Conservation (phyloP, 257 asterid species). For the Nicotiana tomentosiformis region DNA sequence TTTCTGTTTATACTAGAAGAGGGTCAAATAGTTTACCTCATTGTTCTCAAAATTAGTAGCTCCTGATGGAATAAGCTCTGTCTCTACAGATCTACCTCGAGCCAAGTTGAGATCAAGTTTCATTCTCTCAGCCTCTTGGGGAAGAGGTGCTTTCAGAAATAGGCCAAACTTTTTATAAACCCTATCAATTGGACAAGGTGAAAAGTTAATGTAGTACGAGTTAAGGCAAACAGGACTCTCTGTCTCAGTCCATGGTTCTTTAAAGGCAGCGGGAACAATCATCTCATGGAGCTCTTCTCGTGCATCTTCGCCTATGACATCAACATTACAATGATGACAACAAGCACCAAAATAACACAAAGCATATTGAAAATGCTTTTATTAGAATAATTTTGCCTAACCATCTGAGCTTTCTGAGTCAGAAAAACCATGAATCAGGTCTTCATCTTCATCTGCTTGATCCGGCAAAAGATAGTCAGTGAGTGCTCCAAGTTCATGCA, state of each 20-base stretch:
- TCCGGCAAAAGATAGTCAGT: conserved; percentile 90
- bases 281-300: conserved; percentile 84
- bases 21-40: conserved; percentile 40
- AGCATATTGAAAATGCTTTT: neutral
- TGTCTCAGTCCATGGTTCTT: conserved; percentile 51
- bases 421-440: conserved; percentile 33
- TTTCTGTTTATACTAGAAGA: conserved; percentile 17
- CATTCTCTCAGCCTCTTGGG: conserved; percentile 79
- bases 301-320: conserved; percentile 57
- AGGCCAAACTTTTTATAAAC: conserved; percentile 69
- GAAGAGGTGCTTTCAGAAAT: conserved; percentile 69
- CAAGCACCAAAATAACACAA: conserved; percentile 9
- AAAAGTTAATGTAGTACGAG: conserved; percentile 56
- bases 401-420: conserved; percentile 65
- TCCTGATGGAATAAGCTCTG: conserved; percentile 74
- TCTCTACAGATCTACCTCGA: conserved; percentile 77
- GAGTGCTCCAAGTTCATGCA: conserved; percentile 87
- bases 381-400: conserved; percentile 21
- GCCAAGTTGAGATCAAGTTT: conserved; percentile 72
- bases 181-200: conserved; percentile 78
- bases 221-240: conserved; percentile 42
- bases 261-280: conserved; percentile 83
- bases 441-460: conserved; percentile 46
- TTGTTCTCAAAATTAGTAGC: conserved; percentile 45
- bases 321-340: conserved; percentile 12